Evolutionary conservation across 2,329 filamentous ascomycete species (phyloP), one percentile per base, ranked within the genome.

Genomic region (Fusarium subtropicale): DNA sequence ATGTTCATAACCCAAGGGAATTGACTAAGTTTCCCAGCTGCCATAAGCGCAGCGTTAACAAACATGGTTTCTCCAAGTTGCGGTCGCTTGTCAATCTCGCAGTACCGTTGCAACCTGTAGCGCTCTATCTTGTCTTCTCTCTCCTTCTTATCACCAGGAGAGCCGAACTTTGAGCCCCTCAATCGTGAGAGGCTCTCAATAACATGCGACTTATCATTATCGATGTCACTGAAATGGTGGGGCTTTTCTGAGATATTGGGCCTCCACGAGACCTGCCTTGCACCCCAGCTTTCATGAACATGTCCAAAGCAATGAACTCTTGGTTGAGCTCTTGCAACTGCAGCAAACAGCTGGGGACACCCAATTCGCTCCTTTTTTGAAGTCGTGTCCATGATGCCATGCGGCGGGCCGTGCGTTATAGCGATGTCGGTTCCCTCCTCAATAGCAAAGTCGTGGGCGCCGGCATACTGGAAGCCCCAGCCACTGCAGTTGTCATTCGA

Each of bases 201-300:
- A 0, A 81, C 45, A 0, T 55, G 13, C 0, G 83, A 85, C 5
- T 69, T 70, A 0, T 76, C 79, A 46, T 87, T 81, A 51, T 87
- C 81, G 22, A 87, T 84, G 47, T 82, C 81, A 0, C 78, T 82
- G 24, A 86, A 80, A 70, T 86, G 81, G 0, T 81, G 82, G 5
- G 81, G 80, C 0, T 28, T 54, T 2, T 77, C 69, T 1, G 60
- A 69, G 4, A 73, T 63, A 11, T 22, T 33, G 0, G 53, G 36
- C 3, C 81, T 74, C 87, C 86, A 89, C 4, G 78, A 77, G 1
- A 87, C 80, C 3, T 84, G 24, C 57, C 81, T 85, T 0, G 82
- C 78, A 9, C 76, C 80, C 79, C 78, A 81, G 6, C 71, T 67
- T 2, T 67, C 41, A 36, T 80, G 76, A 0, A 78, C 73, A 46